Base-by-base conservation (phyloP, 179 eudicot species). In the Vitellaria paradoxa region DNA sequence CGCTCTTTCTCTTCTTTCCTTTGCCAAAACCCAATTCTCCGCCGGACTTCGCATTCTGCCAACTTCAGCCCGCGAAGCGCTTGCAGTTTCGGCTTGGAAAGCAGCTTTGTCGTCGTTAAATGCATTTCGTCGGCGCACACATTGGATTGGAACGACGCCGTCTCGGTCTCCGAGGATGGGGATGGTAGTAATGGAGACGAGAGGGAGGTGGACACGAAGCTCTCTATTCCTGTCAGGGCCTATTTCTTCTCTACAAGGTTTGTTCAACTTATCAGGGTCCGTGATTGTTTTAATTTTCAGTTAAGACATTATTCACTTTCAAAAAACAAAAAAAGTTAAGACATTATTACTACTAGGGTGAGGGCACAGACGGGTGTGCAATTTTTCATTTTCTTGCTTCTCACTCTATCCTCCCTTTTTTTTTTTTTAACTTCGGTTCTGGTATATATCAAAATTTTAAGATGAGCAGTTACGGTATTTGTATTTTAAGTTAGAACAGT, bases 231-330 rank as follows among this genome's bases (percentile, higher is more conserved):
- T 75, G 97, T 92, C 72, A 86, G 92, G 79, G 97, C 97, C 50
- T 92, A 80, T 74, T 89, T 92, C 80, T 85, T 89, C 90, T 92
- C 93, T 21, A 92, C 95, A 56, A 91, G 97, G 97, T 92, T 81
- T 40, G 67, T 52, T 13, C 47, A 72, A 78, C 68, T 30, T 30
- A 30, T 30, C 37, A 30, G 37, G 37, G 37, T 30, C 37, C 37
- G 2, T 30, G 37, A 30, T 30, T 30, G 37, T 30, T 30, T 2
- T 30, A 30, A 30, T 30, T 30, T 30, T 30, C 37, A 30, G 1
- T 30, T 30, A 30, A n/a, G n/a, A n/a, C n/a, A n/a, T n/a, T n/a
- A n/a, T n/a, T n/a, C n/a, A n/a, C n/a, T n/a, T n/a, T n/a, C n/a
- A n/a, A n/a, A n/a, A n/a, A n/a, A n/a, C n/a, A n/a, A n/a, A n/a